Percentiles rank a stretch among this genome's conserved stretches.
Evolutionary conservation across 306 rosid genomes (phyloP).

Genomic region (Lupinus albus): DNA sequence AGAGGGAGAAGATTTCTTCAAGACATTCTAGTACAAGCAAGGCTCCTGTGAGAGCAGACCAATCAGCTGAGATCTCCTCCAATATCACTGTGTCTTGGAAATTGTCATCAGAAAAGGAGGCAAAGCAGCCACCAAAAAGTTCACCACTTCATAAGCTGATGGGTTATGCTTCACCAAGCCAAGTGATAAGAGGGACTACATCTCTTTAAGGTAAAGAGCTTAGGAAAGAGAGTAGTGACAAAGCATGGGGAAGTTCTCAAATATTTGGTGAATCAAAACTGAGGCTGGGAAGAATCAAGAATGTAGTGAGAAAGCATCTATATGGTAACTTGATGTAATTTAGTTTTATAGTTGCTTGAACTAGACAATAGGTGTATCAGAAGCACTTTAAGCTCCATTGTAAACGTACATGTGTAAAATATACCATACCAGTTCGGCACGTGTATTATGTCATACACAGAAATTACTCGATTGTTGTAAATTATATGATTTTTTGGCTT

Average conservation of each 20-base stretch:
- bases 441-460: not conserved
- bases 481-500: constrained; percentile 19
- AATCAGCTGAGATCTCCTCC: constrained; percentile 44
- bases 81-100: constrained; percentile 37
- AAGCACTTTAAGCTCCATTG: constrained; percentile 8
- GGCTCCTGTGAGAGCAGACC: constrained; percentile 33
- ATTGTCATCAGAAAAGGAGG: constrained; percentile 48
- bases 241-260: no score
- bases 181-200: constrained; percentile 55
- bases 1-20: constrained; percentile 41
- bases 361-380: constrained; percentile 1
- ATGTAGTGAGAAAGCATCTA: not conserved
- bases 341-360: constrained; percentile 24
- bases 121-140: constrained; percentile 38
- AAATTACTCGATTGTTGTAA: constrained; percentile 20
- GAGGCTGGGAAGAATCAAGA: constrained; percentile 11
- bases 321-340: not conserved
- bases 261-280: constrained; percentile 22
- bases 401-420: constrained; percentile 9
- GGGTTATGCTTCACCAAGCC: constrained; percentile 82
- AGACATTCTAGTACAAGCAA: constrained; percentile 41
- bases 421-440: constrained; percentile 14
- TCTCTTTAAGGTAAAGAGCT: constrained; percentile 38
- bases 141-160: constrained; percentile 79
- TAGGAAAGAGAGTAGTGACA: constrained; percentile 29